Evolutionary conservation across 2,329 filamentous ascomycete genomes (phyloP).

Genomic region (Cryphonectria naterciae): DNA sequence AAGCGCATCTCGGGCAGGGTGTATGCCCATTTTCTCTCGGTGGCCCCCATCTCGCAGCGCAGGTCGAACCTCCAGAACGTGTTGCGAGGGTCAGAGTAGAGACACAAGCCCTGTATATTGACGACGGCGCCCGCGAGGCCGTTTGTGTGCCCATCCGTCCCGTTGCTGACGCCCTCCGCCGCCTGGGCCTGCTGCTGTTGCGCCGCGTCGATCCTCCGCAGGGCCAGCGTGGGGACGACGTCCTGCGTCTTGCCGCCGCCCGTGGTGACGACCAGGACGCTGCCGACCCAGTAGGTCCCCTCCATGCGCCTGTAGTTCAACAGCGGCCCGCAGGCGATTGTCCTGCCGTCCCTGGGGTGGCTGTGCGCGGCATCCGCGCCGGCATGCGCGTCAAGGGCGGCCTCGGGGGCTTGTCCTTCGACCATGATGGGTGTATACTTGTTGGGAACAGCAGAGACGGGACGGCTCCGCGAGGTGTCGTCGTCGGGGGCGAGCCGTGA

Average conservation of each 20-base stretch:
- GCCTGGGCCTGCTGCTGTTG: constrained; percentile 25
- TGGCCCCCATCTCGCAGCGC: constrained; percentile 71
- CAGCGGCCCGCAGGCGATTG: constrained; percentile 73
- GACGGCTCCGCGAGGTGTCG: constrained; percentile 28
- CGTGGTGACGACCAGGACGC: constrained; percentile 79
- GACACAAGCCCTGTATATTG: constrained; percentile 57
- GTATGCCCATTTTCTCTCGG: constrained; percentile 81
- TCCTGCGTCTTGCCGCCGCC: constrained; percentile 67
- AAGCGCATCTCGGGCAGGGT: constrained; percentile 69
- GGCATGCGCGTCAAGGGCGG: constrained; percentile 17
- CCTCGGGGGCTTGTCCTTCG: constrained; percentile 44
- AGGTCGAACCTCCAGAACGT: constrained; percentile 96
- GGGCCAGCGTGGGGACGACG: constrained; percentile 60
- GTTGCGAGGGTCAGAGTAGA: constrained; percentile 68
- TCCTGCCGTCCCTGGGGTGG: constrained; percentile 50
- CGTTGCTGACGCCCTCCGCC: constrained; percentile 35
- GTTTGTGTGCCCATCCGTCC: constrained; percentile 32
- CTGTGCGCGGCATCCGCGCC: constrained; percentile 26
- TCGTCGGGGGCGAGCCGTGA: constrained; percentile 52
- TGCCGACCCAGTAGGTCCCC: constrained; percentile 75
- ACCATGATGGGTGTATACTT: constrained; percentile 55
- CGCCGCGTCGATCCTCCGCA: constrained; percentile 48
- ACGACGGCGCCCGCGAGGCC: constrained; percentile 28
- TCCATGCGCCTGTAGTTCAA: constrained; percentile 80
- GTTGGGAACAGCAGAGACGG: constrained; percentile 28